Evolutionary conservation across 2,329 filamentous ascomycete species (phyloP).

Genomic region (Pestalotiopsis sp.): DNA sequence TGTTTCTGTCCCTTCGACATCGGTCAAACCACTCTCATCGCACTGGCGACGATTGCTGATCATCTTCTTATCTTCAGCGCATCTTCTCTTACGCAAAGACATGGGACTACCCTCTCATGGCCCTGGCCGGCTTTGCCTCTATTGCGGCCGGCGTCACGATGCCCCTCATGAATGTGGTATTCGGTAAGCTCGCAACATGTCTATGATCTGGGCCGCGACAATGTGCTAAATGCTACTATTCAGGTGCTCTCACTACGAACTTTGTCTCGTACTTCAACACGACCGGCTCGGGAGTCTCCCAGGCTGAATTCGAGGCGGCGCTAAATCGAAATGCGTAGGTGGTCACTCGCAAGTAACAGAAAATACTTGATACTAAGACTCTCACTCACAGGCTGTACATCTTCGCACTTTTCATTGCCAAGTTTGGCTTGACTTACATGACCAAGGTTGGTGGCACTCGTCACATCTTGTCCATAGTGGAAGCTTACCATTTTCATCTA

Average conservation of each 20-base stretch:
- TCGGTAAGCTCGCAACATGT: slow-evolving; percentile 40
- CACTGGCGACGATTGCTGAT: slow-evolving; percentile 11
- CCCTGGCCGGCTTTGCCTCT: slow-evolving; percentile 48
- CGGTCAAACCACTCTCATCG: background rate
- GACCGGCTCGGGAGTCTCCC: slow-evolving; percentile 19
- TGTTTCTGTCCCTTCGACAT: background rate
- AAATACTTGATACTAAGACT: background rate
- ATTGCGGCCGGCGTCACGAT: slow-evolving; percentile 57
- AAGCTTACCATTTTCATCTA: slow-evolving; percentile 21
- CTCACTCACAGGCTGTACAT: slow-evolving; percentile 59
- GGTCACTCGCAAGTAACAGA: slow-evolving; percentile 17
- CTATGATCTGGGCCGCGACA: background rate
- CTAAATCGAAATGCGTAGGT: slow-evolving; percentile 48
- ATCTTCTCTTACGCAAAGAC: slow-evolving; percentile 57
- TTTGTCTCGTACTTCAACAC: slow-evolving; percentile 48
- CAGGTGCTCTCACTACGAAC: slow-evolving; percentile 47
- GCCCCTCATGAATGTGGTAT: slow-evolving; percentile 62
- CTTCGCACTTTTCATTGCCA: slow-evolving; percentile 70
- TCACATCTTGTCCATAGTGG: background rate
- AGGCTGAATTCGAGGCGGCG: slow-evolving; percentile 40
- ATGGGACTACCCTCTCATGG: slow-evolving; percentile 53
- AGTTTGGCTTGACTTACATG: slow-evolving; percentile 65
- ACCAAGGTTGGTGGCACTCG: slow-evolving; percentile 46
- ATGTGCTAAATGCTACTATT: slow-evolving; percentile 14
- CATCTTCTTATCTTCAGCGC: slow-evolving; percentile 35